phyloP scores from a whole-genome alignment of 2,329 filamentous ascomycete genomes.

The Colletotrichum camelliae region DNA sequence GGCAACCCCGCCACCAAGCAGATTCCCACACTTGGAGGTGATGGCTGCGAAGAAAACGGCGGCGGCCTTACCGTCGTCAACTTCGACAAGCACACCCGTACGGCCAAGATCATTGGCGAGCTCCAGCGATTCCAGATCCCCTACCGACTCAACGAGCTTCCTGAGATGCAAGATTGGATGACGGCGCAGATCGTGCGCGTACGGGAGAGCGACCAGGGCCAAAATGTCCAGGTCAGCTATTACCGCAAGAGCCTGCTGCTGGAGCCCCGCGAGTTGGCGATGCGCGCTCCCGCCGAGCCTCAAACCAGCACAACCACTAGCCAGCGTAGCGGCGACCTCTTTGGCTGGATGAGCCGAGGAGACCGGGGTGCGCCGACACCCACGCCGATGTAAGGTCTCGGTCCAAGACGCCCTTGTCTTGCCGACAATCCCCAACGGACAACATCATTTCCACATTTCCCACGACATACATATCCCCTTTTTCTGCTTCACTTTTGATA shows the following conservation, averaged over 20 bases:
- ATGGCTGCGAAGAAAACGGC: slow-evolving; percentile 63
- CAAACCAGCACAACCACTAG: slow-evolving; percentile 16
- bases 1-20: slow-evolving; percentile 88
- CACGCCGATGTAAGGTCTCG: neutral
- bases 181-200: slow-evolving; percentile 81
- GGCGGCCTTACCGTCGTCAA: slow-evolving; percentile 85
- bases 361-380: slow-evolving; percentile 38
- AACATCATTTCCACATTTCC: slow-evolving; percentile 15
- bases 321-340: slow-evolving; percentile 45
- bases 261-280: slow-evolving; percentile 70
- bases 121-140: slow-evolving; percentile 96
- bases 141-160: slow-evolving; percentile 81
- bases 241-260: slow-evolving; percentile 86
- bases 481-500: slow-evolving; percentile 37
- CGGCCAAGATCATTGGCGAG: slow-evolving; percentile 93
- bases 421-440: neutral
- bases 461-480: slow-evolving; percentile 16
- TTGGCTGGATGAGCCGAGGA: slow-evolving; percentile 55
- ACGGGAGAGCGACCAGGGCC: slow-evolving; percentile 59
- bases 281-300: slow-evolving; percentile 35
- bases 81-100: slow-evolving; percentile 95
- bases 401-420: neutral
- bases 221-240: slow-evolving; percentile 64
- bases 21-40: slow-evolving; percentile 57
- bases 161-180: slow-evolving; percentile 94